Percentiles rank a stretch among this genome's conserved stretches.
Evolutionary conservation across 2,329 filamentous ascomycete genomes (phyloP).

Genomic region (Penicillium oxalicum): DNA sequence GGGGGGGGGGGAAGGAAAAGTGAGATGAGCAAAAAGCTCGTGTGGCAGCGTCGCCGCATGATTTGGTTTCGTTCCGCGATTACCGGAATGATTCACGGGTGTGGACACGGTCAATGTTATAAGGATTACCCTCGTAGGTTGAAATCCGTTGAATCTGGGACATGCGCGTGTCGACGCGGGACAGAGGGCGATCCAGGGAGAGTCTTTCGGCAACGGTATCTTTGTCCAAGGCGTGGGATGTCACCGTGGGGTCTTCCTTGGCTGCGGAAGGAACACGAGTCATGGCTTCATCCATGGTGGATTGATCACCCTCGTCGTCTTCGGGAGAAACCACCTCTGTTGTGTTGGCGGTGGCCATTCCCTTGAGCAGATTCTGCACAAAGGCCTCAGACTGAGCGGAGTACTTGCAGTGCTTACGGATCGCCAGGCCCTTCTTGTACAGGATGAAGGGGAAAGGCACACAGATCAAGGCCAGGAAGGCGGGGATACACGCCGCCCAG

Average conservation of each 20-base stretch:
- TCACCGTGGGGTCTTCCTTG: not conserved
- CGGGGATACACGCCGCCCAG: slow-evolving; percentile 44
- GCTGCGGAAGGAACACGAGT: not conserved
- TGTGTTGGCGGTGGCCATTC: not conserved
- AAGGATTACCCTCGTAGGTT: slow-evolving; percentile 18
- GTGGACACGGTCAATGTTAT: slow-evolving; percentile 15
- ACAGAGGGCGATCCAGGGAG: slow-evolving; percentile 8
- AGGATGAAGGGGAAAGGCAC: slow-evolving; percentile 43
- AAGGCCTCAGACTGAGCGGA: slow-evolving; percentile 31
- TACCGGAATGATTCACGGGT: slow-evolving; percentile 20
- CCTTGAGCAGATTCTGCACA: slow-evolving; percentile 14
- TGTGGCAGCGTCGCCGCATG: too few species aligned
- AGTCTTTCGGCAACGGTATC: slow-evolving; percentile 14
- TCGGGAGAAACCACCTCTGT: too few species aligned
- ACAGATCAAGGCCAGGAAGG: slow-evolving; percentile 42
- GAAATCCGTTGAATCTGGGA: slow-evolving; percentile 12
- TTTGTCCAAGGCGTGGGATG: slow-evolving; percentile 2
- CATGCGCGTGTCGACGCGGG: slow-evolving; percentile 6
- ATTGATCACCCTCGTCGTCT: not conserved
- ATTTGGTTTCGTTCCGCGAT: not conserved
- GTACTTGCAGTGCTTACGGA: slow-evolving; percentile 40
- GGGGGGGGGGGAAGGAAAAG: too few species aligned
- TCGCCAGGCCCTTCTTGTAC: slow-evolving; percentile 37
- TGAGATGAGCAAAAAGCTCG: too few species aligned
- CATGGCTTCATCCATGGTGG: slow-evolving; percentile 1